These are phyloP conservation scores for Xylaria hypoxylon DNA, from an alignment of 2,329 filamentous ascomycete species.

Conservation along the genomic window DNA sequence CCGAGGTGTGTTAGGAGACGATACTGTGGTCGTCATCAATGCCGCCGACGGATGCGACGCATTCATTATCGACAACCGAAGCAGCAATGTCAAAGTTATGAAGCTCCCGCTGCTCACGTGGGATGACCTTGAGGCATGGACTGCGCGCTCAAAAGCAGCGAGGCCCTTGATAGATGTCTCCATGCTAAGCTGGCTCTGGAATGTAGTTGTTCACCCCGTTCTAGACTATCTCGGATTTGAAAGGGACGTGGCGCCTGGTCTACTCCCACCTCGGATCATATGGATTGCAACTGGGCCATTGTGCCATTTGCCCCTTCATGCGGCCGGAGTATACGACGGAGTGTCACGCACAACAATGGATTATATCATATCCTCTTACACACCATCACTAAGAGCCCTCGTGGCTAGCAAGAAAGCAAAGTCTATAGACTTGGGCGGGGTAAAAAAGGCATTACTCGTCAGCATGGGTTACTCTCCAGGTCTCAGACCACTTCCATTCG, in stretches of 20 bases:
- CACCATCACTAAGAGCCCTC: slow-evolving; percentile 6
- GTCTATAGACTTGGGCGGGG: slow-evolving; percentile 3
- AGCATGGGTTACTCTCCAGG: slow-evolving; percentile 3
- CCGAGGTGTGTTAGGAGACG: slow-evolving; percentile 5
- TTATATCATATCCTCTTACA: slow-evolving; percentile 6
- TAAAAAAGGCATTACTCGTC: slow-evolving; percentile 9
- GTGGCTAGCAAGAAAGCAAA: slow-evolving; percentile 5
- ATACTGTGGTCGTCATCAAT: background rate
- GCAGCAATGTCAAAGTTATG: slow-evolving; percentile 3
- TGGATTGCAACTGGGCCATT: slow-evolving; percentile 4
- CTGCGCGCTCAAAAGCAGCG: slow-evolving; percentile 6
- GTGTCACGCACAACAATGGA: slow-evolving; percentile 8
- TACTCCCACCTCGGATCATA: slow-evolving; percentile 7
- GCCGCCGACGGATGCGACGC: slow-evolving; percentile 5
- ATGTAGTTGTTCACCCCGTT: slow-evolving; percentile 7
- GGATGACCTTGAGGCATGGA: slow-evolving; percentile 8
- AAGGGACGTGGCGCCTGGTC: slow-evolving; percentile 5
- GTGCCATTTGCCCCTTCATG: slow-evolving; percentile 6
- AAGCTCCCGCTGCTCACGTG: slow-evolving; percentile 4
- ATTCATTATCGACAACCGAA: slow-evolving; percentile 8
- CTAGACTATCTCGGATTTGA: slow-evolving; percentile 4
- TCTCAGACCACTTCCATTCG: slow-evolving; percentile 5
- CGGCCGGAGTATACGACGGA: slow-evolving; percentile 1
- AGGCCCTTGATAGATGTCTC: slow-evolving; percentile 7
- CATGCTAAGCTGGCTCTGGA: slow-evolving; percentile 8